These are phyloP conservation scores for Sporisorium scitamineum DNA, from an alignment of 1,284 basidiomycete species.

Conservation along the genomic window DNA sequence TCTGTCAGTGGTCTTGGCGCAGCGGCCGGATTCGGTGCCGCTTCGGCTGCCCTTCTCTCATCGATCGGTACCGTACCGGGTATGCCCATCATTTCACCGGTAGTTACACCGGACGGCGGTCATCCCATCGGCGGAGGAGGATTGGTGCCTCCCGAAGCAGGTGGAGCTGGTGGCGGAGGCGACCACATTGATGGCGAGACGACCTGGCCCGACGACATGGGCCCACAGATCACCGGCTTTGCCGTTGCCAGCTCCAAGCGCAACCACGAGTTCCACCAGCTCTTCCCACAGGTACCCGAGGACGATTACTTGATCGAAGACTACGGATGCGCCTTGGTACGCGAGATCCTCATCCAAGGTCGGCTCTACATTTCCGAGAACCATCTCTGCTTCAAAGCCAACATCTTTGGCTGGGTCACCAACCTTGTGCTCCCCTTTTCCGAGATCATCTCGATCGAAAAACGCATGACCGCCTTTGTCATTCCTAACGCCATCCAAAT, in stretches of 20 bases:
- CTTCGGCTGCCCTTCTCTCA: conserved; percentile 53
- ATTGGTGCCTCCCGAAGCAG: conserved; percentile 29
- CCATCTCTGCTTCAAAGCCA: conserved; percentile 97
- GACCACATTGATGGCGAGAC: conserved; percentile 50
- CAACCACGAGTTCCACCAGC: conserved; percentile 93
- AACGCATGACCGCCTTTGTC: conserved; percentile 97
- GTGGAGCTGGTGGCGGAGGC: conserved; percentile 41
- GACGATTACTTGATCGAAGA: conserved; percentile 99
- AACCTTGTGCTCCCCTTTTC: conserved; percentile 90
- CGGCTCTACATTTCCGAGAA: conserved; percentile 97
- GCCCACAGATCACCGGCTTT: conserved; percentile 76
- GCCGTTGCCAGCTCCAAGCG: conserved; percentile 95
- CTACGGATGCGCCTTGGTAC: conserved; percentile 94
- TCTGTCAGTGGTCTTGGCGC: conserved; percentile 55
- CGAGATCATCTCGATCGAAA: conserved; percentile 90
- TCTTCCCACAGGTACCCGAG: conserved; percentile 87
- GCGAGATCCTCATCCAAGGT: conserved; percentile 96
- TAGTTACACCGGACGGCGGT: conserved; percentile 44
- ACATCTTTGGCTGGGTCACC: conserved; percentile 99
- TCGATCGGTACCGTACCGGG: conserved; percentile 45
- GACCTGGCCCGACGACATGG: conserved; percentile 52
- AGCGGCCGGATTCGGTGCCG: conserved; percentile 55
- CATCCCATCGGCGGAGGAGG: conserved; percentile 34
- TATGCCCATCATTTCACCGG: conserved; percentile 35
- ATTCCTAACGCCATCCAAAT: conserved; percentile 98